phyloP scores from a whole-genome alignment of 495 filamentous ascomycete species.

The Massariosphaeria phaeospora region DNA sequence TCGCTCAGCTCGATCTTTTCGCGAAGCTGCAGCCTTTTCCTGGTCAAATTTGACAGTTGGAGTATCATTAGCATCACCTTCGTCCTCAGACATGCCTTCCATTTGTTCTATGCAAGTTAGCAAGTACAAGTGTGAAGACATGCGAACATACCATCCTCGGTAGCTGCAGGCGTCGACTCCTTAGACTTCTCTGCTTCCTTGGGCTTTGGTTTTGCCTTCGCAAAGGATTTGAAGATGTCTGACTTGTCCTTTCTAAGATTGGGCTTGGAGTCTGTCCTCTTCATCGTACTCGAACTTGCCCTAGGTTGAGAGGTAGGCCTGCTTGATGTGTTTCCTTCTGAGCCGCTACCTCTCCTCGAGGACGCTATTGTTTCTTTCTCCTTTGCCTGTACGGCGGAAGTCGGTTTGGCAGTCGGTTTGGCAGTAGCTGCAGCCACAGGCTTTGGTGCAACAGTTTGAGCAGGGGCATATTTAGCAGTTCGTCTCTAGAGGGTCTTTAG shows the following conservation, averaged over 20 bases:
- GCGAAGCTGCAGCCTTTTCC: slow-evolving; percentile 41
- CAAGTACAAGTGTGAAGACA: background rate
- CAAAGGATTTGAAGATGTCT: slow-evolving; percentile 77
- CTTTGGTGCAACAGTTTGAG: too few species aligned
- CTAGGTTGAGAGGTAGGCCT: slow-evolving; percentile 29
- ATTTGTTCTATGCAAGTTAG: slow-evolving; percentile 41
- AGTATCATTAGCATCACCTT: slow-evolving; percentile 64
- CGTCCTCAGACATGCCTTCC: slow-evolving; percentile 67
- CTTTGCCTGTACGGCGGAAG: slow-evolving; percentile 2
- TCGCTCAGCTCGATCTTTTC: slow-evolving; percentile 62
- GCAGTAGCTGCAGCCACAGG: slow-evolving; percentile 3
- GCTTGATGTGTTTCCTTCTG: slow-evolving; percentile 20
- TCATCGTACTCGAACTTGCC: slow-evolving; percentile 31
- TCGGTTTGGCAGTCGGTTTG: slow-evolving; percentile 10
- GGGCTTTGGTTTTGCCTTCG: slow-evolving; percentile 62
- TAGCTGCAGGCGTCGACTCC: slow-evolving; percentile 34
- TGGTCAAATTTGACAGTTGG: slow-evolving; percentile 22
- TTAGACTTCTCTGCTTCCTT: slow-evolving; percentile 37
- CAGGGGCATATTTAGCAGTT: slow-evolving; percentile 37
- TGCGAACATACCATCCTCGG: slow-evolving; percentile 52
- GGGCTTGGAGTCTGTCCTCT: slow-evolving; percentile 37
- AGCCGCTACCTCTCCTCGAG: slow-evolving; percentile 11
- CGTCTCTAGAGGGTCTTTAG: slow-evolving; percentile 44
- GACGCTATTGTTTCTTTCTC: slow-evolving; percentile 3
- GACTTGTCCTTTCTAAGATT: slow-evolving; percentile 57